Evolutionary conservation across 179 eudicot species (phyloP).

Genomic region (Pouteria campechiana): DNA sequence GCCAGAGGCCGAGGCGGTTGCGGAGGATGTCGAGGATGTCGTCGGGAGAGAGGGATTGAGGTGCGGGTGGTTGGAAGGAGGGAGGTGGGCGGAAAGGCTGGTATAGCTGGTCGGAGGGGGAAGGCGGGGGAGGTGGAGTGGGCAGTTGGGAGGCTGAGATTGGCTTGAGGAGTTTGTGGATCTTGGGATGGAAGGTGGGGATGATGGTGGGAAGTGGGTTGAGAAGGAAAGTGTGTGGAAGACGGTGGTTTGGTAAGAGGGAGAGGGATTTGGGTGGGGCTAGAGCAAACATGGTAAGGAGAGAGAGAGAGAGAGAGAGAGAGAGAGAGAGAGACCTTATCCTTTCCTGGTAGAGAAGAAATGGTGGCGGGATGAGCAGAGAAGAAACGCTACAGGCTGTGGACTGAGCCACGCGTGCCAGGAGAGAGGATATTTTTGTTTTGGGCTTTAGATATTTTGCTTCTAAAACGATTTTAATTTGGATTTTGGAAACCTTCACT

Average conservation of each 20-base stretch:
- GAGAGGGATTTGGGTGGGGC: constrained; percentile 12
- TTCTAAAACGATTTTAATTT: too few species aligned
- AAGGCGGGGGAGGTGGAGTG: constrained; percentile 13
- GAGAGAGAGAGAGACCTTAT: too few species aligned
- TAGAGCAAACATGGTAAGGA: constrained; percentile 14
- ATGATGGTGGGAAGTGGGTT: background rate
- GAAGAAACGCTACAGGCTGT: too few species aligned
- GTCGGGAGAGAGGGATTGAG: constrained; percentile 41
- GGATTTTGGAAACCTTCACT: too few species aligned
- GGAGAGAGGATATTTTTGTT: too few species aligned
- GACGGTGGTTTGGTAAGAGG: constrained; percentile 17
- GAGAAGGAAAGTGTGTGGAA: background rate
- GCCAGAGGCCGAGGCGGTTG: constrained; percentile 73
- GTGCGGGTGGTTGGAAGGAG: constrained; percentile 45
- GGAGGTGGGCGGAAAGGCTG: constrained; percentile 78
- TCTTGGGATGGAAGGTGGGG: background rate
- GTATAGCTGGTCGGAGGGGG: constrained; percentile 34
- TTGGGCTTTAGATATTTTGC: too few species aligned
- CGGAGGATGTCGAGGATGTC: constrained; percentile 49
- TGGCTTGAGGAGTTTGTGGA: constrained; percentile 4
- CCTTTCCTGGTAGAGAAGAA: too few species aligned
- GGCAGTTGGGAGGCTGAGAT: constrained; percentile 9
- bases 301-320: background rate
- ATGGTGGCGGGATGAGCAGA: too few species aligned
- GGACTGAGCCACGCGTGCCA: too few species aligned